A percentile compares a stretch with the other conserved stretches of the same genome.
phyloP scores from a whole-genome alignment of 805 yeast genomes.

The Lipomyces japonicus region DNA sequence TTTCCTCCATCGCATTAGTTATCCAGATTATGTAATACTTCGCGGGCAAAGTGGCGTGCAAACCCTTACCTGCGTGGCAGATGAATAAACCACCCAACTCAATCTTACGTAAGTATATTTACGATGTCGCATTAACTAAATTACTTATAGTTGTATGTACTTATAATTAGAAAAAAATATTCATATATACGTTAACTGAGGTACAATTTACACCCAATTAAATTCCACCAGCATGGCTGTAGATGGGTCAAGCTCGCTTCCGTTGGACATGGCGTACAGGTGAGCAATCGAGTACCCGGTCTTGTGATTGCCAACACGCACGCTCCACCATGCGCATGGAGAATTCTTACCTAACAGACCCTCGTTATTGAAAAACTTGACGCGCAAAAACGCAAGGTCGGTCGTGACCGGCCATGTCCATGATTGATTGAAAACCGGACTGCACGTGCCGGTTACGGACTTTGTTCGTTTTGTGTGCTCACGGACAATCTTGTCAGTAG shows the following conservation, averaged over 20 bases:
- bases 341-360: constrained; percentile 11
- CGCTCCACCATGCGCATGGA: constrained; percentile 15
- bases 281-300: constrained; percentile 2
- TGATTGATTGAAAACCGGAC: constrained; percentile 1
- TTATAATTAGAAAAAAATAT: too few species aligned
- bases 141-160: too few species aligned
- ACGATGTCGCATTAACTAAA: too few species aligned
- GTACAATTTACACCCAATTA: constrained; percentile 2
- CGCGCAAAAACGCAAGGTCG: constrained; percentile 9
- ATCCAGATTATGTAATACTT: too few species aligned
- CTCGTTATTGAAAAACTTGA: constrained; percentile 12
- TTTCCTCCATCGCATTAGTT: too few species aligned
- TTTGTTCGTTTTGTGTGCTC: constrained; percentile 2
- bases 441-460: constrained; percentile 5
- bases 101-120: too few species aligned
- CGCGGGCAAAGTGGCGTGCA: too few species aligned
- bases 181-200: too few species aligned
- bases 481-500: constrained; percentile 2
- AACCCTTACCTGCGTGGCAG: too few species aligned
- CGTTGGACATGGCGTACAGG: constrained; percentile 3
- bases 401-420: constrained; percentile 1
- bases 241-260: not conserved
- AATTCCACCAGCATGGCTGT: not conserved
- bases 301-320: constrained; percentile 8
- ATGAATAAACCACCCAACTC: too few species aligned